Conservation (phyloP, 2,329 filamentous ascomycete genomes). For the Fusarium paranaense region DNA sequence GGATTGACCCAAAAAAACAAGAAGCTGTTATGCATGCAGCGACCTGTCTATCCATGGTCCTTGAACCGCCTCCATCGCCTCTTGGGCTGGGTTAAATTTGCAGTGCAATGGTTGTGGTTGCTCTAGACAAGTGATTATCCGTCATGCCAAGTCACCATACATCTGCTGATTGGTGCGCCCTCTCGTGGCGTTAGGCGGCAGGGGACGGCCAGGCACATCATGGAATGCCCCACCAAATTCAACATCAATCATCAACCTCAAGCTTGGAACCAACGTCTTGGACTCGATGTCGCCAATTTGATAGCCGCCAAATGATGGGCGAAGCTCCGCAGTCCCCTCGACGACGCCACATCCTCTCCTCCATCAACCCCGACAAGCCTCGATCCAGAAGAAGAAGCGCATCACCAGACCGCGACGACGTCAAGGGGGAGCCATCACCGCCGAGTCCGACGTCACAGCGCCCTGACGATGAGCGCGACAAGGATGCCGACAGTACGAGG, state of each 20-base stretch:
- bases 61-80: background rate
- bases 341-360: slow-evolving; percentile 62
- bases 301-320: slow-evolving; percentile 49
- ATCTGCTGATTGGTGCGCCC: background rate
- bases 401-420: slow-evolving; percentile 21
- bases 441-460: slow-evolving; percentile 12
- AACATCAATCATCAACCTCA: slow-evolving; percentile 5
- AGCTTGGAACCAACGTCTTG: background rate
- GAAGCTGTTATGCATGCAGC: background rate
- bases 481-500: slow-evolving; percentile 37
- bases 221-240: background rate
- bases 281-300: slow-evolving; percentile 20
- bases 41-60: background rate
- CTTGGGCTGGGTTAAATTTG: background rate
- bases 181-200: background rate
- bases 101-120: background rate
- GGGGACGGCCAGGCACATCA: background rate
- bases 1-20: background rate
- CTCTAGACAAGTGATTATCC: too few relatives aligned
- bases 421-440: slow-evolving; percentile 6
- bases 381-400: slow-evolving; percentile 19
- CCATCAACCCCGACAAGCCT: slow-evolving; percentile 53
- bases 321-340: slow-evolving; percentile 50
- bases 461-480: slow-evolving; percentile 15
- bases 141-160: too few relatives aligned